Evolutionary conservation across 2,329 filamentous ascomycete genomes (phyloP).

Genomic region (Talaromyces sp.): DNA sequence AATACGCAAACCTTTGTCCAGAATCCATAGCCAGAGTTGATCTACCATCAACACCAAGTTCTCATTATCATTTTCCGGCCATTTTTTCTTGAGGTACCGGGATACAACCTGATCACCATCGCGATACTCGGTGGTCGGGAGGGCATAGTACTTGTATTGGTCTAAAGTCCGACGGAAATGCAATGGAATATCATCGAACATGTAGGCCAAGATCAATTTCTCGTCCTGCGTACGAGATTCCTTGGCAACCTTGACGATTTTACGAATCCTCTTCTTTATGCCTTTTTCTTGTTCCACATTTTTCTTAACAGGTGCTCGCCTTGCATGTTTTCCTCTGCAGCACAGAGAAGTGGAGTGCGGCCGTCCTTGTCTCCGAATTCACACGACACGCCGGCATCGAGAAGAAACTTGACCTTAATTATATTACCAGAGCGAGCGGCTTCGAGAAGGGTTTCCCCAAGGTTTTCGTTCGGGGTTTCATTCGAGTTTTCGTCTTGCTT

Average conservation of each 20-base stretch:
- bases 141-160: slow-evolving; percentile 60
- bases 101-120: slow-evolving; percentile 62
- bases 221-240: slow-evolving; percentile 45
- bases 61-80: slow-evolving; percentile 48
- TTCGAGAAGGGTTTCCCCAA: neutral
- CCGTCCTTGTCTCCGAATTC: neutral
- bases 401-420: neutral
- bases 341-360: neutral
- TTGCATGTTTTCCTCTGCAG: neutral
- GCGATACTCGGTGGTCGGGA: slow-evolving; percentile 56
- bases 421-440: neutral
- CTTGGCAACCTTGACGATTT: neutral
- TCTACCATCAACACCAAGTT: slow-evolving; percentile 65
- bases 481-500: no score
- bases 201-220: slow-evolving; percentile 60
- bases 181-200: slow-evolving; percentile 57
- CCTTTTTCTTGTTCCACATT: neutral
- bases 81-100: slow-evolving; percentile 22
- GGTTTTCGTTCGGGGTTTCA: neutral
- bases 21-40: slow-evolving; percentile 56
- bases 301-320: neutral
- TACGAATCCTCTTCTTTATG: neutral
- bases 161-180: slow-evolving; percentile 61
- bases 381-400: neutral
- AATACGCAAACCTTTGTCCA: slow-evolving; percentile 19